Conservation (phyloP, 2,329 filamentous ascomycete species). For the Lojkania enalia region DNA sequence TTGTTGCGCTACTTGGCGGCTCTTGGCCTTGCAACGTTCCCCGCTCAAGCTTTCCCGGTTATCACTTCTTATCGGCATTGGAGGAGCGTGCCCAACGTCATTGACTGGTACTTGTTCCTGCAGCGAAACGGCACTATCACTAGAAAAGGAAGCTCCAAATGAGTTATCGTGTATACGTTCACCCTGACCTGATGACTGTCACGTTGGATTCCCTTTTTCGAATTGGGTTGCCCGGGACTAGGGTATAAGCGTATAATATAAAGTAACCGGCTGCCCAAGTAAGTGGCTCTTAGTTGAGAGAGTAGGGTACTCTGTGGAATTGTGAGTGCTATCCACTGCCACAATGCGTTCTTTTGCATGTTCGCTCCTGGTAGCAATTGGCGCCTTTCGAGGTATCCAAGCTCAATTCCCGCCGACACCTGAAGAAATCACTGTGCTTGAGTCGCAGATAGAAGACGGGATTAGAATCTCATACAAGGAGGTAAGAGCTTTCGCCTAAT, state of each 20-base stretch:
- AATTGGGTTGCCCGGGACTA: neutral
- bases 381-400: slow-evolving; percentile 16
- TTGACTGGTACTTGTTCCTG: slow-evolving; percentile 18
- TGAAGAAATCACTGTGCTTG: slow-evolving; percentile 44
- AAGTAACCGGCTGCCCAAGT: neutral
- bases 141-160: slow-evolving; percentile 29
- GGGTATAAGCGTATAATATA: neutral
- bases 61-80: slow-evolving; percentile 8
- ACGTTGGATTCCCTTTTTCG: neutral
- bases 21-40: slow-evolving; percentile 26
- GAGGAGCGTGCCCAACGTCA: slow-evolving; percentile 18
- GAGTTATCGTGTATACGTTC: neutral
- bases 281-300: neutral
- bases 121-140: slow-evolving; percentile 18
- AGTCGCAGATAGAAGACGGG: slow-evolving; percentile 45
- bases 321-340: neutral
- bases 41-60: slow-evolving; percentile 13
- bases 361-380: slow-evolving; percentile 20
- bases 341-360: slow-evolving; percentile 14
- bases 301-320: neutral
- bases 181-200: neutral
- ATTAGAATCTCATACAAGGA: slow-evolving; percentile 52
- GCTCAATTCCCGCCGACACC: slow-evolving; percentile 48
- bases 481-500: slow-evolving; percentile 23
- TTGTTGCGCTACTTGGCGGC: no score